These are phyloP conservation scores for Berkeleyomyces rouxiae DNA, from an alignment of 2,329 filamentous ascomycete species.

Conservation along the genomic window DNA sequence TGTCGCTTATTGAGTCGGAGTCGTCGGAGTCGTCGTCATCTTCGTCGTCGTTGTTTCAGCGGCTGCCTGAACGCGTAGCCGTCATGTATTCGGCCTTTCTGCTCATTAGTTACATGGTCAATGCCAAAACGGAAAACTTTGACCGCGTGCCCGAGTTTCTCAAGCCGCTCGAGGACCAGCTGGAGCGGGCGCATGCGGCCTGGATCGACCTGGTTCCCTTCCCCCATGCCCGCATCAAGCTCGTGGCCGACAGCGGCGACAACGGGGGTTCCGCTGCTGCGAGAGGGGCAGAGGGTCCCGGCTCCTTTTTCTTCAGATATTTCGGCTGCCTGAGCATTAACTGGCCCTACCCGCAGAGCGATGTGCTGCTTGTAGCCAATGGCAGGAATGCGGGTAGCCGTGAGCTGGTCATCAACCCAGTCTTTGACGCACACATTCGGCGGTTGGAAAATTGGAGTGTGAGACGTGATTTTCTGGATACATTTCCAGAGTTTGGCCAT, in stretches of 20 bases:
- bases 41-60: slow-evolving; percentile 30
- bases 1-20: slow-evolving; percentile 59
- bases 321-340: slow-evolving; percentile 61
- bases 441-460: slow-evolving; percentile 69
- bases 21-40: too few relatives aligned
- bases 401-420: slow-evolving; percentile 66
- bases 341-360: slow-evolving; percentile 66
- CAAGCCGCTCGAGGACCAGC: slow-evolving; percentile 48
- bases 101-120: slow-evolving; percentile 71
- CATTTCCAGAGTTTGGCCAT: slow-evolving; percentile 34
- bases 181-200: slow-evolving; percentile 51
- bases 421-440: slow-evolving; percentile 66
- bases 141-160: slow-evolving; percentile 60
- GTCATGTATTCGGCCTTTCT: slow-evolving; percentile 78
- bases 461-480: slow-evolving; percentile 48
- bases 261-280: not conserved
- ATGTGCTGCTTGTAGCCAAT: slow-evolving; percentile 46
- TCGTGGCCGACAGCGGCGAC: slow-evolving; percentile 26
- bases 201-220: slow-evolving; percentile 78
- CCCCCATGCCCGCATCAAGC: slow-evolving; percentile 54
- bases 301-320: slow-evolving; percentile 59
- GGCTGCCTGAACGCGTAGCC: slow-evolving; percentile 68
- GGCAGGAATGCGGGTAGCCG: slow-evolving; percentile 23
- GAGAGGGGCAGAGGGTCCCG: not conserved
- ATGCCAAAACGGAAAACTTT: slow-evolving; percentile 63